Base-by-base conservation (phyloP, 1,284 basidiomycete species). In the Ganoderma lingzhi region DNA sequence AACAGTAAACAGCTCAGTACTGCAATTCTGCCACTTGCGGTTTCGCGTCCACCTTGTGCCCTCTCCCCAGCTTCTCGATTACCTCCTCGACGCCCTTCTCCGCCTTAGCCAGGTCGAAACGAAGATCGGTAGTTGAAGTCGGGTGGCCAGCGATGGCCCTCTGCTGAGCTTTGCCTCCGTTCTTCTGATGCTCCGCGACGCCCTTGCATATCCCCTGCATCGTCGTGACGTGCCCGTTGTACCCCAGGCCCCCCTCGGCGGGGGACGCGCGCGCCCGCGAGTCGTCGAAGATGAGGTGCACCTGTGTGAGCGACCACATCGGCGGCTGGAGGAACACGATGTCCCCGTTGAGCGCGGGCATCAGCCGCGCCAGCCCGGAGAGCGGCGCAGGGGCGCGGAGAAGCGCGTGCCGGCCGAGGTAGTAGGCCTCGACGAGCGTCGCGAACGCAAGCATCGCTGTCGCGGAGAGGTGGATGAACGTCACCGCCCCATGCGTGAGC, bases 271-370 rank as follows among this genome's bases (percentile, higher is more conserved):
- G 84, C 19, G 92, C 92, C 39, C 88, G 85, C 15, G 89, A 88
- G 76, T 93, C 91, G 71, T 93, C 90, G 73, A 92, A 91, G 56
- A 92, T 83, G 61, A 93, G 79, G 74, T 93, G 92, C 9, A 90
- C 82, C 61, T 82, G 82, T 6, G 85, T 86, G n/a, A 94, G 82
- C 12, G 84, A 82, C 77, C 90, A 93, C 48, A 92, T 80, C 1
- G 91, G 83, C 1, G 92, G 91, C 75, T 93, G 93, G 32, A 94
- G 81, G 76, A 88, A 90, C 55, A 91, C 75, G 14, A 91, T 74
- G 68, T 90, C 89, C 45, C 87, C 85, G 23, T 77, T 77, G 35
- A 92, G 72, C 1, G 81, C 71, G 1, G 90, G 90, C 45, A 93
- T 72, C 48, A 85, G 66, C 59, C 75, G 75, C 19, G 77, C 77